phyloP scores from a whole-genome alignment of 352 stramenopile species.

The Sclerospora graminicola region DNA sequence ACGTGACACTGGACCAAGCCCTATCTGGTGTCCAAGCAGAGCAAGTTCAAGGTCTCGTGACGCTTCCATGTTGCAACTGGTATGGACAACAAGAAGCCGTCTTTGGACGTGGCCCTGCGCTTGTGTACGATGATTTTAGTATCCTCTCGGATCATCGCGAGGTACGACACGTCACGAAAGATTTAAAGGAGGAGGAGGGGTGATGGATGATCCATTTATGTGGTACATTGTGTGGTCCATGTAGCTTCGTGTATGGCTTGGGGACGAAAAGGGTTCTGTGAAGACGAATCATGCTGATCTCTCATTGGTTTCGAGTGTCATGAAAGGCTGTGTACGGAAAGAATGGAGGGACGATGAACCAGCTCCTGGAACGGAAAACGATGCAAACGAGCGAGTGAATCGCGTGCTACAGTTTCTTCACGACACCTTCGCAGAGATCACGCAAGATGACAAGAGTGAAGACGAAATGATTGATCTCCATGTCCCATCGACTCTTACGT shows the following conservation, averaged over 20 bases:
- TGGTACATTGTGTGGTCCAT: conserved; percentile 3
- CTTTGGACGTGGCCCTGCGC: conserved; percentile 33
- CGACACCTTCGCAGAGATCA: too few species aligned
- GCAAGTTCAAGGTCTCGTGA: conserved; percentile 48
- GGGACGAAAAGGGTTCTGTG: background rate
- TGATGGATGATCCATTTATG: too few species aligned
- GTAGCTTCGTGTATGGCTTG: conserved; percentile 40
- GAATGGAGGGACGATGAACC: too few species aligned
- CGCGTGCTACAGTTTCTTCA: too few species aligned
- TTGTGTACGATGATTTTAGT: conserved; percentile 80
- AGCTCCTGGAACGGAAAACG: too few species aligned
- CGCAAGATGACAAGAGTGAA: too few species aligned
- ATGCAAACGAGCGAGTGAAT: too few species aligned
- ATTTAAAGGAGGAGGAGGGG: background rate
- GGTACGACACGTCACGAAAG: too few species aligned
- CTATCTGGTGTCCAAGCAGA: conserved; percentile 54
- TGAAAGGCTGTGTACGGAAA: conserved; percentile 48
- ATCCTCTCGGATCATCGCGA: conserved; percentile 72
- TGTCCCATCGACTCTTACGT: conserved; percentile 11
- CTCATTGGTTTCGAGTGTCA: conserved; percentile 17
- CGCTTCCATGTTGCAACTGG: conserved; percentile 78
- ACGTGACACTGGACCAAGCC: conserved; percentile 68
- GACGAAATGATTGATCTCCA: too few species aligned
- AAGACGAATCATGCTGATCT: conserved; percentile 13
- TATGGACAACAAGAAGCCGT: conserved; percentile 58